Conservation (phyloP, 208 protist species). For the Leishmania arabica region DNA sequence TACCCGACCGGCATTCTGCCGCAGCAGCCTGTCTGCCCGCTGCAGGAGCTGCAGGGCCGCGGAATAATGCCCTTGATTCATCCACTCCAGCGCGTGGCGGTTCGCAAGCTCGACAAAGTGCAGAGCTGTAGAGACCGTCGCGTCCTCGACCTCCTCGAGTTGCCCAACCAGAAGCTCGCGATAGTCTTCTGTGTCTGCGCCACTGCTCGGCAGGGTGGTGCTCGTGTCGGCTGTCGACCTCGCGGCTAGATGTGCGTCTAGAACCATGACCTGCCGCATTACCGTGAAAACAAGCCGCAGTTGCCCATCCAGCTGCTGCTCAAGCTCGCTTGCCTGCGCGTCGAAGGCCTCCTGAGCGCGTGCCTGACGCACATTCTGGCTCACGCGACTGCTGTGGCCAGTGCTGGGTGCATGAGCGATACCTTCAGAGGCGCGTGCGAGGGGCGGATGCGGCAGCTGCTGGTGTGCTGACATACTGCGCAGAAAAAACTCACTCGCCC, state of each 20-base stretch:
- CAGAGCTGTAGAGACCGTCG: constrained; percentile 14
- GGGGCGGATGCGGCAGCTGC: background rate
- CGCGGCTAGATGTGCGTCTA: constrained; percentile 14
- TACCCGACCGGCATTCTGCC: constrained; percentile 41
- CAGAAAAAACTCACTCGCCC: background rate
- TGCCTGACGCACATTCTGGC: constrained; percentile 23
- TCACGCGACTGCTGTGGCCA: constrained; percentile 13
- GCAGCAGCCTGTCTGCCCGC: constrained; percentile 36
- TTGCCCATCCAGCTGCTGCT: constrained; percentile 20
- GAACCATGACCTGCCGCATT: constrained; percentile 33
- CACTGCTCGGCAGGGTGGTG: background rate
- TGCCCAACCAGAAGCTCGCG: constrained; percentile 20
- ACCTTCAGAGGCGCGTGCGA: background rate
- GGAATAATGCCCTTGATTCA: constrained; percentile 67
- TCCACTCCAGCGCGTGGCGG: constrained; percentile 49
- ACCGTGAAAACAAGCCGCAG: constrained; percentile 26
- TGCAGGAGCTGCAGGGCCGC: constrained; percentile 57
- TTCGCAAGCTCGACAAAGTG: constrained; percentile 27
- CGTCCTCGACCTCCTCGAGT: constrained; percentile 27
- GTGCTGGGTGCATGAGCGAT: background rate
- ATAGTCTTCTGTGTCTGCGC: background rate
- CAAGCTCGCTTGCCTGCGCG: constrained; percentile 8
- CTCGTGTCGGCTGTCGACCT: background rate
- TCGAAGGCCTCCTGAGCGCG: constrained; percentile 30
- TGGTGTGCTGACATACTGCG: background rate